These are phyloP conservation scores for Bassia scoparia DNA, from an alignment of 148 eudicot genomes.

Conservation along the genomic window DNA sequence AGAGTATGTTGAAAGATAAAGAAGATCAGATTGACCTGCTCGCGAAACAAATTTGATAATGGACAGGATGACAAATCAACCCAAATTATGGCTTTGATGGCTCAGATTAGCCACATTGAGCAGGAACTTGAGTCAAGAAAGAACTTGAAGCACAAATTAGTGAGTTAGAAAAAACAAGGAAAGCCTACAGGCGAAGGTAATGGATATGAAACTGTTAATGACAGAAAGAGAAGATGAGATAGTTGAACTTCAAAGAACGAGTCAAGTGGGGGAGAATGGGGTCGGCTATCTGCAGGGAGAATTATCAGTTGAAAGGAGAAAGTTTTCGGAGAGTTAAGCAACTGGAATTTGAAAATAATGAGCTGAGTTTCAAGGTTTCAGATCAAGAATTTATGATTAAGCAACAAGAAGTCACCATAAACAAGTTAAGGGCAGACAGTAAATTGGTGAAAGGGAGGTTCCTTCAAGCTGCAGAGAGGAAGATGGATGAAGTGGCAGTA, in stretches of 20 bases:
- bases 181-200: constrained; percentile 28
- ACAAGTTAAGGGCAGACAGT: constrained; percentile 33
- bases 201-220: constrained; percentile 33
- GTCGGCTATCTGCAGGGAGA: constrained; percentile 33
- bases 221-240: constrained; percentile 35
- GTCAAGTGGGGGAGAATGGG: constrained; percentile 31
- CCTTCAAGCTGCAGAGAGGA: constrained; percentile 49
- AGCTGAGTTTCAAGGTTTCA: constrained; percentile 34
- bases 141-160: constrained; percentile 17
- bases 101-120: constrained; percentile 23
- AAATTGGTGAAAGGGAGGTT: constrained; percentile 29
- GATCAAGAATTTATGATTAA: constrained; percentile 34
- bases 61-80: constrained; percentile 26
- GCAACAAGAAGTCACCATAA: constrained; percentile 37
- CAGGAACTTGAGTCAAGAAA: constrained; percentile 30
- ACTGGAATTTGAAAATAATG: constrained; percentile 36
- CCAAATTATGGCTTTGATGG: constrained; percentile 25
- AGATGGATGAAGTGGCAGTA: constrained; percentile 58
- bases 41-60: constrained; percentile 24
- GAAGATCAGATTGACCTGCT: constrained; percentile 23
- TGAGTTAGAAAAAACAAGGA: constrained; percentile 32
- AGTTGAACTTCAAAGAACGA: constrained; percentile 25
- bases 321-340: constrained; percentile 24
- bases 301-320: constrained; percentile 26
- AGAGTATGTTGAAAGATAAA: constrained; percentile 24